Conservation (phyloP, 2,329 filamentous ascomycete genomes). For the Claviceps paspali region DNA sequence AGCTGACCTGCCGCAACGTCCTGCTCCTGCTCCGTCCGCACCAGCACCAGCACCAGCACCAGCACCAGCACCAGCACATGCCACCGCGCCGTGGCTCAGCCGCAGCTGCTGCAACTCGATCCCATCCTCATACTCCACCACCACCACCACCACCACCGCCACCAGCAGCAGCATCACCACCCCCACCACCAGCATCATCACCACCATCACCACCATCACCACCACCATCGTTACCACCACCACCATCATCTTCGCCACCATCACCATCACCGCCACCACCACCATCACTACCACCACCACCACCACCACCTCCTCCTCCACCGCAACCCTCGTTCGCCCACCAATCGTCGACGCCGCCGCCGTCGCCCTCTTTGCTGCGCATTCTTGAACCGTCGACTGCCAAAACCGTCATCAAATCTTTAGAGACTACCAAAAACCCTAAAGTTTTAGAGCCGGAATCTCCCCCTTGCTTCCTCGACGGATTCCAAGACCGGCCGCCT, state of each 20-base stretch:
- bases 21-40: background rate
- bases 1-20: background rate
- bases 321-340: conserved; percentile 2
- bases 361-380: background rate
- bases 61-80: too few species aligned
- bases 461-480: background rate
- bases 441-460: background rate
- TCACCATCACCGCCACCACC: too few species aligned
- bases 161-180: conserved; percentile 6
- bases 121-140: conserved; percentile 6
- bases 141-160: background rate
- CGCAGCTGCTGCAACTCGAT: conserved; percentile 5
- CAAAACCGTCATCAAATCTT: too few species aligned
- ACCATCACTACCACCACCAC: background rate
- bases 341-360: conserved; percentile 1
- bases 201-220: background rate
- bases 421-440: background rate
- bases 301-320: conserved; percentile 5
- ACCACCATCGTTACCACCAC: too few species aligned
- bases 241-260: too few species aligned
- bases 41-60: too few species aligned
- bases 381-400: too few species aligned
- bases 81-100: too few species aligned
- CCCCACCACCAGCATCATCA: background rate
- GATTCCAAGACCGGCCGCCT: background rate